phyloP scores from a whole-genome alignment of 345 rosid species.

The Lepidium aucheri region DNA sequence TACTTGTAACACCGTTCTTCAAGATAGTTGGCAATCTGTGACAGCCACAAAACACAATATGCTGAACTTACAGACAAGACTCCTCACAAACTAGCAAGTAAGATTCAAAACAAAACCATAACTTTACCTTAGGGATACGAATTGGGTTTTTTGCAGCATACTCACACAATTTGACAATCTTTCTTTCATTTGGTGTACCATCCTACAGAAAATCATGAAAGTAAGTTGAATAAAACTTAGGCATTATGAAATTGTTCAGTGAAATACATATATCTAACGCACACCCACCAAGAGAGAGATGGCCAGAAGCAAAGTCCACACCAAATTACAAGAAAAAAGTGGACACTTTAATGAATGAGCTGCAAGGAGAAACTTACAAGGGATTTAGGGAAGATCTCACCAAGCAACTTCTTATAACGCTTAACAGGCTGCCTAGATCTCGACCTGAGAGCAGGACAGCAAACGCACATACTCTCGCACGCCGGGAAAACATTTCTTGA shows the following conservation, averaged over 20 bases:
- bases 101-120: neutral
- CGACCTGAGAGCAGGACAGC: constrained; percentile 97
- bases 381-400: constrained; percentile 87
- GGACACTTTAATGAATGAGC: neutral
- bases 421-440: constrained; percentile 98
- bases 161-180: constrained; percentile 78
- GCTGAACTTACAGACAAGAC: neutral
- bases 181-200: constrained; percentile 68
- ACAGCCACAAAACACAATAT: constrained; percentile 7
- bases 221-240: constrained; percentile 5
- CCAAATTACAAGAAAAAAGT: neutral
- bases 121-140: constrained; percentile 76
- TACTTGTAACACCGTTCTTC: constrained; percentile 93
- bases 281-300: neutral
- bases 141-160: constrained; percentile 86
- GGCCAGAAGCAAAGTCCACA: neutral
- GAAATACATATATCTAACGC: neutral
- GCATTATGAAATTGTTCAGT: neutral
- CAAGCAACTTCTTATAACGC: constrained; percentile 85
- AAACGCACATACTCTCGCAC: constrained; percentile 89
- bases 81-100: neutral
- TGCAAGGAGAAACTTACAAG: constrained; percentile 40
- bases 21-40: constrained; percentile 79
- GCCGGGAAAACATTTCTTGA: constrained; percentile 93
- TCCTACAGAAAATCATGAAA: constrained; percentile 36